A percentile compares a stretch with the other conserved stretches of the same genome.
These are phyloP conservation scores for Rhodotorula graminis DNA, from an alignment of 768 basidiomycete species.

Conservation along the genomic window DNA sequence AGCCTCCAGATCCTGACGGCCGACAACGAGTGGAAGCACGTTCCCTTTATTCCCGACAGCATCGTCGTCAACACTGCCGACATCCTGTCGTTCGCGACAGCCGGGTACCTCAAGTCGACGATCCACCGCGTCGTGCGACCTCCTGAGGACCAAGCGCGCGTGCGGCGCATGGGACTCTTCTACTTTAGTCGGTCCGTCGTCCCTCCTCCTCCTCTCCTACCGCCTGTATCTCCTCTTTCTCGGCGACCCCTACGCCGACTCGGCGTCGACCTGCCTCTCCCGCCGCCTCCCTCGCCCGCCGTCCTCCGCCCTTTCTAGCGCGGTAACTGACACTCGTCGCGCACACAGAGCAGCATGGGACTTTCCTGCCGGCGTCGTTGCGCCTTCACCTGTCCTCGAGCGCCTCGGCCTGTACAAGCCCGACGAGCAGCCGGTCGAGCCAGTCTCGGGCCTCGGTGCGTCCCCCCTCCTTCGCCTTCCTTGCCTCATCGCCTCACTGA, in stretches of 20 bases:
- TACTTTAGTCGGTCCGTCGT: no score
- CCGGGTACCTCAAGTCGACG: conserved; percentile 45
- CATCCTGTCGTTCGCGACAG: conserved; percentile 45
- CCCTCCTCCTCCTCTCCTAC: no score
- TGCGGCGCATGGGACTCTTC: conserved; percentile 12
- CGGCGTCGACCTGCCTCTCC: no score
- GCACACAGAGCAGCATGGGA: conserved; percentile 10
- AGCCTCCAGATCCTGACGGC: conserved; percentile 7
- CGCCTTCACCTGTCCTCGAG: conserved; percentile 19
- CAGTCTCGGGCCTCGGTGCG: conserved; percentile 6
- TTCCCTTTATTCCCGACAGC: conserved; percentile 4
- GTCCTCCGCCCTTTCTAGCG: no score
- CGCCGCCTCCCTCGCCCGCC: no score
- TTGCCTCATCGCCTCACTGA: not conserved
- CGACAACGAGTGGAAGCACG: conserved; percentile 1
- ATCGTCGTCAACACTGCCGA: conserved; percentile 39
- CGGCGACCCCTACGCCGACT: no score
- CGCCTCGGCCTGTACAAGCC: conserved; percentile 14
- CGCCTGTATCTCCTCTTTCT: no score
- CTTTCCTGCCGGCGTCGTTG: conserved; percentile 1
- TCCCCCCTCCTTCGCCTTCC: not conserved
- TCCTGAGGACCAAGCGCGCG: conserved; percentile 10
- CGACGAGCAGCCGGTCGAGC: not conserved
- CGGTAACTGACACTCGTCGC: no score
- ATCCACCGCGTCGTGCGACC: conserved; percentile 31